phyloP scores from a whole-genome alignment of 1,284 basidiomycete species.

The Melampsora abietis-canadensis region DNA sequence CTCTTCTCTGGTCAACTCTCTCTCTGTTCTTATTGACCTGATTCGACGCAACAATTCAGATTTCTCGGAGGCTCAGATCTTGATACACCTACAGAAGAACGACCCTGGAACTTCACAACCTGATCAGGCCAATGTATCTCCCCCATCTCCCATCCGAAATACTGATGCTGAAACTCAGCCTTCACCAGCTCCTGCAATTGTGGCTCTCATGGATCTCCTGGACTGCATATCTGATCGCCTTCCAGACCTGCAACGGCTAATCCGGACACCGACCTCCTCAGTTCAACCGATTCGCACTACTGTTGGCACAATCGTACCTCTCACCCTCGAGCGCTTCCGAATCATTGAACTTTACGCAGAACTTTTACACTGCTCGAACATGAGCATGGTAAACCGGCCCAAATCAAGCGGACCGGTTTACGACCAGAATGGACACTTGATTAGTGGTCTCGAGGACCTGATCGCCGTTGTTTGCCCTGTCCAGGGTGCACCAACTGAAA shows the following conservation, averaged over 20 bases:
- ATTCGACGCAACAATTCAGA: conserved; percentile 99
- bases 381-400: conserved; percentile 84
- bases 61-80: conserved; percentile 97
- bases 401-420: conserved; percentile 65
- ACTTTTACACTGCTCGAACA: conserved; percentile 94
- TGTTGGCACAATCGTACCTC: conserved; percentile 65
- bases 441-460: conserved; percentile 73
- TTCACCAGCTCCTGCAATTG: conserved; percentile 56
- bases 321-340: conserved; percentile 94
- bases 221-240: conserved; percentile 27
- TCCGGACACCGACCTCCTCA: conserved; percentile 18
- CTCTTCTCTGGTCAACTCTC: conserved; percentile 82
- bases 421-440: conserved; percentile 70
- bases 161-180: neutral
- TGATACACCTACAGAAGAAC: conserved; percentile 85
- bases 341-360: conserved; percentile 97
- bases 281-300: conserved; percentile 44
- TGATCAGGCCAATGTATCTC: conserved; percentile 51
- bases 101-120: conserved; percentile 76
- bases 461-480: conserved; percentile 69
- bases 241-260: conserved; percentile 23
- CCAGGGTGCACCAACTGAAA: neutral
- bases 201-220: conserved; percentile 65
- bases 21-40: conserved; percentile 88
- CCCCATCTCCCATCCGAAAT: conserved; percentile 44